phyloP scores from a whole-genome alignment of 495 filamentous ascomycete species.

The Aspergillus hancockii region DNA sequence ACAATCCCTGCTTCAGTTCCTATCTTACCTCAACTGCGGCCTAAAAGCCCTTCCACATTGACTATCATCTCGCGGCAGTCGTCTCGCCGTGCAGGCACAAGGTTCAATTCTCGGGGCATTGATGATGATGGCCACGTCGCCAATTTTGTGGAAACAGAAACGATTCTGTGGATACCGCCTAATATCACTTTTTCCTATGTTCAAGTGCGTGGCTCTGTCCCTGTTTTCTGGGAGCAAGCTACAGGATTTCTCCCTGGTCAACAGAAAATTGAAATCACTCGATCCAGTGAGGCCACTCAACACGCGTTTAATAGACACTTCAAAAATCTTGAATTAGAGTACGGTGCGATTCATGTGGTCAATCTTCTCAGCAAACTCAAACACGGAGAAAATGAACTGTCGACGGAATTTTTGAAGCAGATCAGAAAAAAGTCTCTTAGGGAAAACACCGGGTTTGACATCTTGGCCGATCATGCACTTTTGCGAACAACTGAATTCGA shows the following conservation, averaged over 20 bases:
- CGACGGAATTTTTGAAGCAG: slow-evolving; percentile 73
- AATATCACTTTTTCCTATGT: slow-evolving; percentile 87
- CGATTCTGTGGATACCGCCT: slow-evolving; percentile 68
- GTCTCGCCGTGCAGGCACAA: slow-evolving; percentile 86
- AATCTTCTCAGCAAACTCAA: slow-evolving; percentile 90
- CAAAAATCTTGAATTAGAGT: slow-evolving; percentile 74
- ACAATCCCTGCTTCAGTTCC: slow-evolving; percentile 70
- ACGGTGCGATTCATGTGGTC: slow-evolving; percentile 86
- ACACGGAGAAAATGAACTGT: slow-evolving; percentile 78
- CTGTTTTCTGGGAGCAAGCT: slow-evolving; percentile 95
- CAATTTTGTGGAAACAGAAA: slow-evolving; percentile 80
- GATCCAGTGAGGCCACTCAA: slow-evolving; percentile 87
- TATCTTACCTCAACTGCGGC: slow-evolving; percentile 44
- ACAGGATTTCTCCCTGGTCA: slow-evolving; percentile 86
- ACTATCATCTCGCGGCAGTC: slow-evolving; percentile 91
- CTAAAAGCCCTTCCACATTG: slow-evolving; percentile 77
- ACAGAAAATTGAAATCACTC: slow-evolving; percentile 90
- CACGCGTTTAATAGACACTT: slow-evolving; percentile 97
- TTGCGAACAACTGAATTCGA: slow-evolving; percentile 83
- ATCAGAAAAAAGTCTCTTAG: slow-evolving; percentile 68
- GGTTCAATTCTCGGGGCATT: slow-evolving; percentile 94
- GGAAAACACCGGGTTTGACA: slow-evolving; percentile 37
- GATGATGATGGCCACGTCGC: slow-evolving; percentile 97
- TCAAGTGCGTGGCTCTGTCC: slow-evolving; percentile 88
- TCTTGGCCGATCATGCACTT: slow-evolving; percentile 64